Evolutionary conservation across 2,329 filamentous ascomycete species (phyloP), one percentile per base, ranked within the genome.

Genomic region (Xylaria digitata): DNA sequence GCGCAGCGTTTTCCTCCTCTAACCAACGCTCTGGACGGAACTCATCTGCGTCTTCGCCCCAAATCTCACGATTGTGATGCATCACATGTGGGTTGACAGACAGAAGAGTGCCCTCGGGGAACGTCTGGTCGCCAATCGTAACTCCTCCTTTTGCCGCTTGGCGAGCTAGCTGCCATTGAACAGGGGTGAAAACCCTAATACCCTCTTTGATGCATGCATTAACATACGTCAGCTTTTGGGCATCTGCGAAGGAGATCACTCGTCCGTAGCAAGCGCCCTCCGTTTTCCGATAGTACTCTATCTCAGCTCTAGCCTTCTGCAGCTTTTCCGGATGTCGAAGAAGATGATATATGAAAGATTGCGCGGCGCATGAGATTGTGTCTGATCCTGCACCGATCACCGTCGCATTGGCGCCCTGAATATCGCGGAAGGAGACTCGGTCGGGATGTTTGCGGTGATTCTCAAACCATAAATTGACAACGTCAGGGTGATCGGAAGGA

Each of bases 191-290:
- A 19, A 76, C 61, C 17, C 75, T 63, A 43, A 77, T 63, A n/a
- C 68, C 61, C 61, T 75, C 75, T 53, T 74, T 73, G 49, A 76
- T 72, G 61, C 72, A 74, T 19, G 74, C 75, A 23, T 70, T 66
- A 45, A 76, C 61, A 54, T 75, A 77, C 0, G 72, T 71, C n/a
- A 75, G 61, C 21, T 68, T 61, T 48, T 71, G 66, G 17, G 72
- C 53, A 19, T 73, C 67, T 15, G 59, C 57, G 40, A 64, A 69
- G 40, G 68, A 62, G 32, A 72, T 56, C 1, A 69, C 23, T 19
- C 62, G 19, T 48, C 66, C 49, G 19, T 61, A 42, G 26, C 60
- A 70, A 13, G 17, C 48, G n/a, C 63, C 64, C 30, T 50, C 45
- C n/a, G 61, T 57, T 40, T 17, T 43, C 23, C 26, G 46, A 9